Percentiles rank a stretch among this genome's conserved stretches.
Conservation (phyloP, 495 filamentous ascomycete genomes). For the Aspergillus affinis region DNA sequence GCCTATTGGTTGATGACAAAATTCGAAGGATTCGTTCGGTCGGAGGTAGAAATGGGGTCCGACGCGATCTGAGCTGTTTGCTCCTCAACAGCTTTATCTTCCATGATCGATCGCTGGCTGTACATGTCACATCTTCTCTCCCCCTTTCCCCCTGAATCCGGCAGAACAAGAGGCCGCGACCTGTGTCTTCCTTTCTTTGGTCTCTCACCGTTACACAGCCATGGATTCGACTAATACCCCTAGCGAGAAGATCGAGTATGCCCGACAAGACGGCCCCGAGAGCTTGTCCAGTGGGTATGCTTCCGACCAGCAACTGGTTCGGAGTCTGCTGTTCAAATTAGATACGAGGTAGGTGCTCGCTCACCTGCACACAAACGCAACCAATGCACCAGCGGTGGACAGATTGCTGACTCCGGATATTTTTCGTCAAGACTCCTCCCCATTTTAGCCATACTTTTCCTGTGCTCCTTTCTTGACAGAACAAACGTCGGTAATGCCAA, state of each 20-base stretch:
- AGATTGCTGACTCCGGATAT: background rate
- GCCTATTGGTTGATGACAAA: too few relatives aligned
- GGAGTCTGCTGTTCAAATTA: constrained; percentile 51
- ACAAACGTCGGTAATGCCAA: constrained; percentile 66
- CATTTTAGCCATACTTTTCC: constrained; percentile 56
- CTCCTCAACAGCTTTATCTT: background rate
- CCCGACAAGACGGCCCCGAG: constrained; percentile 8
- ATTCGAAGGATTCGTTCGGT: background rate
- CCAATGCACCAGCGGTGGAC: background rate
- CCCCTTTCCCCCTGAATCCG: background rate
- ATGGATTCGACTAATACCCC: constrained; percentile 22
- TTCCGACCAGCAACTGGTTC: constrained; percentile 27
- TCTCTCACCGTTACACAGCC: background rate
- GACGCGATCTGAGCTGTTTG: background rate
- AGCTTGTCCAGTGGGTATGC: constrained; percentile 10
- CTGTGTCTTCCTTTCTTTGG: background rate
- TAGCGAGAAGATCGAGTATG: constrained; percentile 19
- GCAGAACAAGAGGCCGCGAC: background rate
- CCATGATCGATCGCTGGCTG: too few relatives aligned
- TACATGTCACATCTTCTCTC: background rate
- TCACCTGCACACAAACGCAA: too few relatives aligned
- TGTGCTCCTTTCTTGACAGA: constrained; percentile 51
- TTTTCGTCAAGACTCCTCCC: constrained; percentile 54
- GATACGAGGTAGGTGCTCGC: constrained; percentile 47
- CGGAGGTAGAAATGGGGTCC: background rate